Conservation (phyloP, 169 alveolate species). For the Plasmodium relictum region DNA sequence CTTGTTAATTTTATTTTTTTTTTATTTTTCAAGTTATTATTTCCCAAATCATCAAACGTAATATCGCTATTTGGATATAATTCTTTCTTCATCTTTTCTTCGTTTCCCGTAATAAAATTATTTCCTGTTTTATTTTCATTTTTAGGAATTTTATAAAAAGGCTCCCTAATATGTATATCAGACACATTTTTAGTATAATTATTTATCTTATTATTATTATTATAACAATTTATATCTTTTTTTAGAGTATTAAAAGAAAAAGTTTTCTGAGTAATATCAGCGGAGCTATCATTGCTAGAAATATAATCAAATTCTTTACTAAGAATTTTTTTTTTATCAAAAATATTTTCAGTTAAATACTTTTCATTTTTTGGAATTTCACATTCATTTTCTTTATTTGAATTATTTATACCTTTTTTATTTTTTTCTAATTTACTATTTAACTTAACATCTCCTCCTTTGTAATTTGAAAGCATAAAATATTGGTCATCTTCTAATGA, state of each 20-base stretch:
- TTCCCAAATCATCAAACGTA: too few relatives aligned
- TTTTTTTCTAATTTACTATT: background rate
- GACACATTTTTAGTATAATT: background rate
- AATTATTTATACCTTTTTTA: too few relatives aligned
- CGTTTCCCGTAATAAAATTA: background rate
- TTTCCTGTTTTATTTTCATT: constrained; percentile 1
- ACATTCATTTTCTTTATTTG: too few relatives aligned
- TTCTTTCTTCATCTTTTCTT: too few relatives aligned
- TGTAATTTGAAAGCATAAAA: background rate
- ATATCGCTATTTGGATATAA: too few relatives aligned
- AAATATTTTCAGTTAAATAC: too few relatives aligned
- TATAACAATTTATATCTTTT: background rate
- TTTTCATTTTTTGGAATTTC: too few relatives aligned
- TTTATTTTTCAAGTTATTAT: background rate
- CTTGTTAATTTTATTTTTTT: constrained; percentile 39
- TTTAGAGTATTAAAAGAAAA: background rate
- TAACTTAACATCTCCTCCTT: background rate
- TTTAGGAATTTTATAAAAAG: constrained; percentile 11
- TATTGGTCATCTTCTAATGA: background rate
- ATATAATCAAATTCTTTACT: too few relatives aligned
- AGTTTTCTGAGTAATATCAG: constrained; percentile 4
- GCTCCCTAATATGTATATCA: constrained; percentile 1
- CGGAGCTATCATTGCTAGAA: constrained; percentile 4
- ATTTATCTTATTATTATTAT: background rate
- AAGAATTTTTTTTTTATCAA: too few relatives aligned